Evolutionary conservation across 306 rosid species (phyloP).

Genomic region (Albizia julibrissin): DNA sequence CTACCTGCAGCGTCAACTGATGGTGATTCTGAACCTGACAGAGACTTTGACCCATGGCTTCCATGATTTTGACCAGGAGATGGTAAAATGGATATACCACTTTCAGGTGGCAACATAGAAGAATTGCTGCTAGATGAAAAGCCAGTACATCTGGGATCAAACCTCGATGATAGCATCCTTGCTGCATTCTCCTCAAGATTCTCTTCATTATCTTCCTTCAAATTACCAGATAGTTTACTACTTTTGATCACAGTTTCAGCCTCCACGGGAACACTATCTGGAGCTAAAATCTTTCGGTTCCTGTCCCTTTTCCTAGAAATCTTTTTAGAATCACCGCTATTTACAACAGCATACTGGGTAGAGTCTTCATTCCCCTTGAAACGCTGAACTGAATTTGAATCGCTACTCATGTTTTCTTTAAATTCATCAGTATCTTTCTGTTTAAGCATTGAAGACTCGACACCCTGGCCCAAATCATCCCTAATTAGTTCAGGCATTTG

Average conservation of each 20-base stretch:
- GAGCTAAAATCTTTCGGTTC: conserved; percentile 47
- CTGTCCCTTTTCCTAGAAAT: conserved; percentile 53
- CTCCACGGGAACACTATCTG: conserved; percentile 47
- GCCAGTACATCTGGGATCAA: conserved; percentile 95
- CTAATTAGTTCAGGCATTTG: conserved; percentile 46
- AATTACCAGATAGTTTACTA: conserved; percentile 48
- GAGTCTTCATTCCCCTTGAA: conserved; percentile 49
- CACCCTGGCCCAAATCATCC: conserved; percentile 44
- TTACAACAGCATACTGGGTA: conserved; percentile 48
- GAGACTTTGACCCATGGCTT: conserved; percentile 50
- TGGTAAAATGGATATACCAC: conserved; percentile 54
- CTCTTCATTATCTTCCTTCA: conserved; percentile 76
- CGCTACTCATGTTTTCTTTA: conserved; percentile 50
- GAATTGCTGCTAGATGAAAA: conserved; percentile 64
- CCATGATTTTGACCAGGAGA: conserved; percentile 57
- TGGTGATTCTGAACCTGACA: conserved; percentile 63
- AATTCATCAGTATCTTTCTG: conserved; percentile 43
- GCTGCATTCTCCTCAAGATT: conserved; percentile 99
- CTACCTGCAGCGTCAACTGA: conserved; percentile 75
- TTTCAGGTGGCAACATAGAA: conserved; percentile 50
- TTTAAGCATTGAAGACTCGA: conserved; percentile 40
- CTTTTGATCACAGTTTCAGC: conserved; percentile 47
- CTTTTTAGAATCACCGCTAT: conserved; percentile 47
- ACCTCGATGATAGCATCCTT: conserved; percentile 95
- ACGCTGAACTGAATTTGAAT: conserved; percentile 45